Percentiles rank a stretch among this genome's conserved stretches.
phyloP scores from a whole-genome alignment of 768 basidiomycete species.

The Termitomyces sp. region DNA sequence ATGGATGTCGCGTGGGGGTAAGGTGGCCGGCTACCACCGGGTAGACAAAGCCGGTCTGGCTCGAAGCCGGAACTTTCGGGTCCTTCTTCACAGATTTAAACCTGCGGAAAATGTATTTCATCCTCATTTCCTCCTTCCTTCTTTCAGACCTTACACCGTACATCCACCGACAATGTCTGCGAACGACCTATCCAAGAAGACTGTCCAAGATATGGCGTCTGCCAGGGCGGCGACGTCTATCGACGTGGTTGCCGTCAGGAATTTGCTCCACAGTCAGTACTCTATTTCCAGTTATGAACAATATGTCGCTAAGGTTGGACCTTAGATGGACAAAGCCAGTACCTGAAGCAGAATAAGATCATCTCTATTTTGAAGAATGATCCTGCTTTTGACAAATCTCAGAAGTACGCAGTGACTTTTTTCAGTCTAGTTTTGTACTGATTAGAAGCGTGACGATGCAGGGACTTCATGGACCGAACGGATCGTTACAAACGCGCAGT shows the following conservation, averaged over 20 bases:
- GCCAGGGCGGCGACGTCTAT: slow-evolving; percentile 42
- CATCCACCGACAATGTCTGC: slow-evolving; percentile 2
- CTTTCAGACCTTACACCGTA: background rate
- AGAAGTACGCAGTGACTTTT: background rate
- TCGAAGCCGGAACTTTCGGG: background rate
- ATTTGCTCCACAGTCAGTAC: slow-evolving; percentile 46
- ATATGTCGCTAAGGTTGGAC: background rate
- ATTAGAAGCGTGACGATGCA: slow-evolving; percentile 14
- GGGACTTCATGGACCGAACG: slow-evolving; percentile 51
- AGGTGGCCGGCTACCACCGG: background rate
- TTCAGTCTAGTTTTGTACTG: background rate
- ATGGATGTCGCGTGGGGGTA: background rate
- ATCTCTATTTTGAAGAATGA: slow-evolving; percentile 45
- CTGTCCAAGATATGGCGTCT: slow-evolving; percentile 42
- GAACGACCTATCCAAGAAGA: slow-evolving; percentile 38
- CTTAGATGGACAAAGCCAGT: slow-evolving; percentile 43
- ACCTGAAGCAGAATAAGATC: slow-evolving; percentile 42
- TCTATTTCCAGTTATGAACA: background rate
- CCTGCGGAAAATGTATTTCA: background rate
- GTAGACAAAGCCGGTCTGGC: background rate
- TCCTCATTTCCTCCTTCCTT: background rate
- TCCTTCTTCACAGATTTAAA: background rate
- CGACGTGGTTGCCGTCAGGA: slow-evolving; percentile 33
- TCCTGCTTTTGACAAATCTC: slow-evolving; percentile 21
- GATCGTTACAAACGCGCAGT: slow-evolving; percentile 54